A percentile compares a stretch with the other conserved stretches of the same genome.
phyloP scores from a whole-genome alignment of 805 yeast genomes.

The Alloascoidea africana region DNA sequence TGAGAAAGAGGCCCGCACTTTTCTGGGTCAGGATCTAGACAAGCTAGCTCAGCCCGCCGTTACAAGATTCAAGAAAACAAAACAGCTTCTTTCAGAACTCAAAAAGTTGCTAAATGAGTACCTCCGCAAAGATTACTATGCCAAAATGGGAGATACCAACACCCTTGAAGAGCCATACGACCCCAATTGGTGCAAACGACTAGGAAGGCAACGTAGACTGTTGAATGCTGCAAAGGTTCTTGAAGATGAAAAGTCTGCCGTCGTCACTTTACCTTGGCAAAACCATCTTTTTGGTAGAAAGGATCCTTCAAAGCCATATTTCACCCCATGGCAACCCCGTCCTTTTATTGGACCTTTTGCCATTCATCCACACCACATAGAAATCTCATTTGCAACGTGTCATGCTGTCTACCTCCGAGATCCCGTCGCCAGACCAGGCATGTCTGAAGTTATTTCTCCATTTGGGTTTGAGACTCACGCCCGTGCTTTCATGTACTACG shows the following conservation, averaged over 20 bases:
- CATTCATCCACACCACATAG: constrained; percentile 81
- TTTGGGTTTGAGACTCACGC: constrained; percentile 71
- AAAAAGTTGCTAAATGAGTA: constrained; percentile 6
- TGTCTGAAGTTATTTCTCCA: constrained; percentile 90
- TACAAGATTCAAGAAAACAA: constrained; percentile 20
- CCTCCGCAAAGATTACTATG: constrained; percentile 12
- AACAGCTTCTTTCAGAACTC: constrained; percentile 9
- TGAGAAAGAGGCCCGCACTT: background rate
- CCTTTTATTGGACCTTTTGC: constrained; percentile 90
- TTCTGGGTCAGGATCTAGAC: background rate
- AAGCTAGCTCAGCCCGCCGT: background rate
- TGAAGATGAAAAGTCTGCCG: constrained; percentile 31
- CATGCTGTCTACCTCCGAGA: constrained; percentile 95
- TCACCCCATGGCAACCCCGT: constrained; percentile 95
- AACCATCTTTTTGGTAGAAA: constrained; percentile 63
- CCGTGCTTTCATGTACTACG: constrained; percentile 90
- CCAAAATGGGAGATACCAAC: constrained; percentile 7
- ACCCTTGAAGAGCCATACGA: constrained; percentile 24
- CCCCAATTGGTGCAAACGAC: constrained; percentile 33
- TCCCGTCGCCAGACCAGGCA: constrained; percentile 95
- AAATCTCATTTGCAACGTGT: constrained; percentile 79
- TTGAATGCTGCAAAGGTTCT: constrained; percentile 28
- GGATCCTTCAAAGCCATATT: constrained; percentile 65
- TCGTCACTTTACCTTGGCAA: constrained; percentile 72
- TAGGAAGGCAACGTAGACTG: constrained; percentile 26